phyloP scores from a whole-genome alignment of 2,329 filamentous ascomycete genomes.

The Penicillium corylophilum region DNA sequence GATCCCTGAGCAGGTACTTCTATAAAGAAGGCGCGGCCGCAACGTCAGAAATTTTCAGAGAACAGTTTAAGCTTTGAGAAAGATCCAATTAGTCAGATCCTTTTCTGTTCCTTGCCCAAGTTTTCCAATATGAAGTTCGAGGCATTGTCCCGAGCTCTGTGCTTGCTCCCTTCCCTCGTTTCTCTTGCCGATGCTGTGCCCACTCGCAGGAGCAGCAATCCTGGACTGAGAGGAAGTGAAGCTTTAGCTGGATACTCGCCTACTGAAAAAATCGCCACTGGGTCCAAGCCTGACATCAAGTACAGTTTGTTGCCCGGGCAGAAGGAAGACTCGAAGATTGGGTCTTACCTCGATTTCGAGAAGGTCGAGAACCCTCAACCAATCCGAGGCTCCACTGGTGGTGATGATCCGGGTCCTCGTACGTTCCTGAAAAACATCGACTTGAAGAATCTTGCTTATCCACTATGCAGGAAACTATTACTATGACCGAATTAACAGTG shows the following conservation, averaged over 20 bases:
- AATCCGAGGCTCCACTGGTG: constrained; percentile 52
- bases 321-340: constrained; percentile 50
- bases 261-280: constrained; percentile 34
- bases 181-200: constrained; percentile 24
- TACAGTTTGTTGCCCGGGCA: constrained; percentile 53
- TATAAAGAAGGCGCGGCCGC: neutral
- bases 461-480: constrained; percentile 40
- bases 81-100: neutral
- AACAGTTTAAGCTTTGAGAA: neutral
- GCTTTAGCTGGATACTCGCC: constrained; percentile 43
- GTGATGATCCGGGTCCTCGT: constrained; percentile 55
- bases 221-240: constrained; percentile 29
- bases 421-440: constrained; percentile 10
- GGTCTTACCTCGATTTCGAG: constrained; percentile 56
- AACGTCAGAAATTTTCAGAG: neutral
- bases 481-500: constrained; percentile 56
- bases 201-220: constrained; percentile 20
- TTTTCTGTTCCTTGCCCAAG: too few relatives aligned
- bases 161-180: constrained; percentile 7
- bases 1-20: neutral
- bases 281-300: constrained; percentile 37
- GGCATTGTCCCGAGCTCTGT: neutral
- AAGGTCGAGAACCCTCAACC: constrained; percentile 55
- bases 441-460: neutral
- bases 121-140: constrained; percentile 15